Conservation (phyloP, 75 land plant species). For the Cupressus sempervirens region DNA sequence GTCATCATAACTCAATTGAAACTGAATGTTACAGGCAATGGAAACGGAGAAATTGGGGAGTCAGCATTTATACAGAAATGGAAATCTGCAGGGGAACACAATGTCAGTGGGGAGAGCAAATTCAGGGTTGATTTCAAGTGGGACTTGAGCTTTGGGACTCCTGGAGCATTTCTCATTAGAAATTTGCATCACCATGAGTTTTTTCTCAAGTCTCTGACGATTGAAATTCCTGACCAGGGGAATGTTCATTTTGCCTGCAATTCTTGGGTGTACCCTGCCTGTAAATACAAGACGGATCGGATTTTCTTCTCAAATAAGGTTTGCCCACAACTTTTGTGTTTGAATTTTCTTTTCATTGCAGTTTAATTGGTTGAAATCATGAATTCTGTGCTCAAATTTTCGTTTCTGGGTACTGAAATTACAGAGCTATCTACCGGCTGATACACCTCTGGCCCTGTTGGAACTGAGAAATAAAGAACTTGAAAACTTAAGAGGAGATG, state of each 20-base stretch:
- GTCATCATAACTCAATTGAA: neutral
- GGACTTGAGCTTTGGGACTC: constrained; percentile 12
- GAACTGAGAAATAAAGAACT: constrained; percentile 36
- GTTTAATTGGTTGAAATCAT: neutral
- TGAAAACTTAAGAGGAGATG: constrained; percentile 27
- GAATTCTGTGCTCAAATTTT: neutral
- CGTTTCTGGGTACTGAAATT: neutral
- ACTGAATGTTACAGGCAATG: neutral
- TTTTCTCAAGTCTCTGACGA: constrained; percentile 12
- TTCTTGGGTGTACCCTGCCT: constrained; percentile 19
- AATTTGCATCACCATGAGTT: constrained; percentile 13
- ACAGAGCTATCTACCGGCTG: constrained; percentile 41
- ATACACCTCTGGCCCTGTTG: constrained; percentile 31
- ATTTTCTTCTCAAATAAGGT: constrained; percentile 32
- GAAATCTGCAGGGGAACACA: neutral
- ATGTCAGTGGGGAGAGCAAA: neutral
- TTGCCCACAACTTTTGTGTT: neutral
- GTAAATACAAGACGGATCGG: constrained; percentile 14
- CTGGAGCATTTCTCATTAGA: constrained; percentile 13
- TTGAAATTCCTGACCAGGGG: constrained; percentile 8
- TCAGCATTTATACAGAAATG: neutral
- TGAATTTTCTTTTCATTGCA: no score
- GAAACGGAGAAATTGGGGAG: neutral
- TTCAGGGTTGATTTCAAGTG: constrained; percentile 8
- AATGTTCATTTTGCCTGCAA: constrained; percentile 15